Evolutionary conservation across 768 basidiomycete genomes (phyloP), one percentile per base, ranked within the genome.

Genomic region (Austroboletus festivus): DNA sequence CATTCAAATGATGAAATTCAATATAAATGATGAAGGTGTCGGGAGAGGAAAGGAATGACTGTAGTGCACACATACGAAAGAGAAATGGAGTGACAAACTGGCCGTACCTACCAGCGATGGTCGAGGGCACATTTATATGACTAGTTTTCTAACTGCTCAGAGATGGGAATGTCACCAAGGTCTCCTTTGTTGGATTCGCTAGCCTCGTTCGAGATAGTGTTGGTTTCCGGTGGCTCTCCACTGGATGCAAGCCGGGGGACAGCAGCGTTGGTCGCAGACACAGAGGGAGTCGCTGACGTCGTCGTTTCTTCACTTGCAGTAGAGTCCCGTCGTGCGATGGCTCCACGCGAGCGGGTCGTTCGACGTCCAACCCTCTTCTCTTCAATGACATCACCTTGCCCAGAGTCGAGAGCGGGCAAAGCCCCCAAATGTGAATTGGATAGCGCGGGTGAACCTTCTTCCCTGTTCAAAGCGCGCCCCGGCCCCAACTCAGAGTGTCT

Each of bases 301-400:
- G 48, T 55, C 6, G 74, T 71, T 1, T 75, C 73, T 48, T 77
- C 79, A 51, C 81, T 82, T 16, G 73, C 71, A 46, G 72, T 78
- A 3, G 82, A 83, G 49, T 74, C 74, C 40, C 77, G 68, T 18
- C 79, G 71, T 54, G 64, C 72, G 22, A 58, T 44, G 19, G 55
- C 63, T 45, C 64, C 73, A 52, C 72, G 71, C 15, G 78, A 72
- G 42, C 80, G 72, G 28, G 77, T 74, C 46, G 75, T 70, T 38
- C 80, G 72, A 44, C 80, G 72, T 48, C 73, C 74, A 0, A 64
- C 51, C 42, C 53, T 57, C 56, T 51, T 56, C 47, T 61, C 61
- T 52, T 62, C 54, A 28, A 3, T 44, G 10, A 20, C 13, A 0
- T 62, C 57, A 7, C 24, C 52, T 38, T 51, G 52, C 6, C 48